Conservation (phyloP, 2,329 filamentous ascomycete genomes). For the Chaetomium globosum region DNA sequence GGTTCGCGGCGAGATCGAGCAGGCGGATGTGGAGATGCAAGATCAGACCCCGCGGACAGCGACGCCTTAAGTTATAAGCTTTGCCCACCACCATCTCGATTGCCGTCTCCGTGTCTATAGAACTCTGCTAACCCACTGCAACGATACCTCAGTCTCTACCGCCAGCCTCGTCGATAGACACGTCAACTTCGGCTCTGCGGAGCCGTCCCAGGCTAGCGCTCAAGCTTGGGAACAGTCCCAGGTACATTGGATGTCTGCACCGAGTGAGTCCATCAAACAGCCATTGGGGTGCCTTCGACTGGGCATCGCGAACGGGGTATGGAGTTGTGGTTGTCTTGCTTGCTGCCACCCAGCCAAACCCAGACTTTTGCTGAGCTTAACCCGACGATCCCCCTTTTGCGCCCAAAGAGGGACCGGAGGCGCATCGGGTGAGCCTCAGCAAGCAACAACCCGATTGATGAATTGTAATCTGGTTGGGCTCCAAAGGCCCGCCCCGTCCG, state of each 20-base stretch:
- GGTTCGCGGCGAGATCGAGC: conserved; percentile 14
- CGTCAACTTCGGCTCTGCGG: conserved; percentile 30
- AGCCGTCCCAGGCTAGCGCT: conserved; percentile 23
- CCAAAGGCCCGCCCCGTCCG: conserved; percentile 33
- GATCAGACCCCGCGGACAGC: conserved; percentile 26
- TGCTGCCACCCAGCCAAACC: conserved; percentile 14
- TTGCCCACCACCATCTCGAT: conserved; percentile 17
- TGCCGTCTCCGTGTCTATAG: conserved; percentile 15
- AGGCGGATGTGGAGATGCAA: conserved; percentile 26
- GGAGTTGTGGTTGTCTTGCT: conserved; percentile 15
- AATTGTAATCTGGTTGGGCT: conserved; percentile 36
- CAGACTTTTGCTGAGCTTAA: conserved; percentile 20
- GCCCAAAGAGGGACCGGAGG: conserved; percentile 26
- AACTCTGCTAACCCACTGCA: conserved; percentile 22
- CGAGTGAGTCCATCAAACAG: conserved; percentile 25
- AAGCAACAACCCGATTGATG: conserved; percentile 25
- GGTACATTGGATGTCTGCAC: conserved; percentile 27
- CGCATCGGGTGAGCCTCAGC: conserved; percentile 19
- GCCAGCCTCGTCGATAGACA: conserved; percentile 27
- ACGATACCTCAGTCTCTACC: conserved; percentile 18
- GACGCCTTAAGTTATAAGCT: conserved; percentile 30
- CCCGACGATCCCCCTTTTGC: conserved; percentile 29
- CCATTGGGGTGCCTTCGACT: conserved; percentile 21
- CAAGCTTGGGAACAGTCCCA: conserved; percentile 17
- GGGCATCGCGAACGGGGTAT: conserved; percentile 21